A percentile compares a stretch with the other conserved stretches of the same genome.
phyloP scores from a whole-genome alignment of 805 yeast species.

The Pichia exigua region DNA sequence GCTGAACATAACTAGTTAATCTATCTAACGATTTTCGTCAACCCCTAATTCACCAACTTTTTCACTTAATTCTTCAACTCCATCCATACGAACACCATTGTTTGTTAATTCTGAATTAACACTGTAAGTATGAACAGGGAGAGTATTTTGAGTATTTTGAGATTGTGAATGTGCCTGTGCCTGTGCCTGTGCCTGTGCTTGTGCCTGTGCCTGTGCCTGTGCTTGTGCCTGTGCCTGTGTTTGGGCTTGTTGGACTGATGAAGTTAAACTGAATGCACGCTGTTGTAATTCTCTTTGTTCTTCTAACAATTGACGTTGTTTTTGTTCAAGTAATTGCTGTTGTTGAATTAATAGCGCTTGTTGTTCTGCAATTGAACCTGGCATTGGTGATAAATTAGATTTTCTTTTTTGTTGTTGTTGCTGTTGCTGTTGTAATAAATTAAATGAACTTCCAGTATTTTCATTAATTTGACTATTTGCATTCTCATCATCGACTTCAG shows the following conservation, averaged over 20 bases:
- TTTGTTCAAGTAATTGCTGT: slow-evolving; percentile 13
- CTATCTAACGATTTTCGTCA: slow-evolving; percentile 1
- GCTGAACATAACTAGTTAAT: too few species aligned
- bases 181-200: slow-evolving; percentile 2
- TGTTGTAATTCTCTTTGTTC: slow-evolving; percentile 13
- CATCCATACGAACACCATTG: neutral
- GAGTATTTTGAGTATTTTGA: neutral
- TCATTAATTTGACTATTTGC: neutral
- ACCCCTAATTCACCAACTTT: slow-evolving; percentile 20
- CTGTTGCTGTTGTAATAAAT: neutral
- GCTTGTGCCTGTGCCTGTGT: too few species aligned
- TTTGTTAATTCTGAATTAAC: neutral
- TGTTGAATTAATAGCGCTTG: slow-evolving; percentile 11
- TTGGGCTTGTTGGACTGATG: slow-evolving; percentile 8
- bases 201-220: slow-evolving; percentile 1
- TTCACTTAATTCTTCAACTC: slow-evolving; percentile 13
- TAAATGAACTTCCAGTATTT: neutral
- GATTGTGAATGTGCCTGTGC: slow-evolving; percentile 1
- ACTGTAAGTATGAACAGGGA: slow-evolving; percentile 5
- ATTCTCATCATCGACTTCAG: neutral
- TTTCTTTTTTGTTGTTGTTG: neutral
- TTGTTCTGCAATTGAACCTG: slow-evolving; percentile 7
- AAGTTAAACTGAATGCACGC: slow-evolving; percentile 11
- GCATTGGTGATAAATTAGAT: neutral
- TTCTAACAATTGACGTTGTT: slow-evolving; percentile 11